A percentile compares a stretch with the other conserved stretches of the same genome.
These are phyloP conservation scores for Acer campestre DNA, from an alignment of 345 rosid genomes.

Conservation along the genomic window DNA sequence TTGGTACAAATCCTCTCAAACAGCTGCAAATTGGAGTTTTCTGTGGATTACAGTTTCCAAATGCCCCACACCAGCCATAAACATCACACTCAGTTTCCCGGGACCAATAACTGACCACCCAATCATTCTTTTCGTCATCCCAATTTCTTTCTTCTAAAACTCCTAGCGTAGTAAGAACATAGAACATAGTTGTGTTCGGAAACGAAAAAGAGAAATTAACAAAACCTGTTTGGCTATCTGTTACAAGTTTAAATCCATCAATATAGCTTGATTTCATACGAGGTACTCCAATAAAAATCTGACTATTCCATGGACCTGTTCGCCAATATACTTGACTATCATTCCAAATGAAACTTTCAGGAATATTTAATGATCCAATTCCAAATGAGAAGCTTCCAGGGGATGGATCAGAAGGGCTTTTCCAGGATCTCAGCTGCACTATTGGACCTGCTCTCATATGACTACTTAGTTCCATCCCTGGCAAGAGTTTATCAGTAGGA, in stretches of 20 bases:
- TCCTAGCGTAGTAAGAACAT: constrained; percentile 41
- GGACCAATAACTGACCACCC: constrained; percentile 2
- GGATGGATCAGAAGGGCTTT: constrained; percentile 55
- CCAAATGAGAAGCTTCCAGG: constrained; percentile 45
- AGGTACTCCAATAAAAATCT: constrained; percentile 37
- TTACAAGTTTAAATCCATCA: constrained; percentile 26
- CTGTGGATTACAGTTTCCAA: constrained; percentile 39
- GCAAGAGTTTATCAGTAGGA: constrained; percentile 34
- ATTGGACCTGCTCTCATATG: constrained; percentile 32
- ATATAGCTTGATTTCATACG: constrained; percentile 28
- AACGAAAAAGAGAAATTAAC: constrained; percentile 10
- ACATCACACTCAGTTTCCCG: constrained; percentile 35
- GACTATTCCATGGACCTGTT: constrained; percentile 70
- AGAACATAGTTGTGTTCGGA: constrained; percentile 19
- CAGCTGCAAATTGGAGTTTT: constrained; percentile 49
- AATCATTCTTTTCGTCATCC: constrained; percentile 6
- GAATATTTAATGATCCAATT: constrained; percentile 27
- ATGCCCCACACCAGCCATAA: constrained; percentile 55
- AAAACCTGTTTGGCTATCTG: constrained; percentile 24
- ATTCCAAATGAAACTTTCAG: constrained; percentile 50
- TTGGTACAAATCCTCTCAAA: constrained; percentile 53
- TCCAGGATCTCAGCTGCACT: constrained; percentile 50
- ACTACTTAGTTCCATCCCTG: constrained; percentile 40
- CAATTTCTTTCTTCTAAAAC: constrained; percentile 10
- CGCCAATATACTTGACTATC: constrained; percentile 41